These are phyloP conservation scores for Ogataea thermomethanolica DNA, from an alignment of 805 yeast genomes.

Conservation along the genomic window DNA sequence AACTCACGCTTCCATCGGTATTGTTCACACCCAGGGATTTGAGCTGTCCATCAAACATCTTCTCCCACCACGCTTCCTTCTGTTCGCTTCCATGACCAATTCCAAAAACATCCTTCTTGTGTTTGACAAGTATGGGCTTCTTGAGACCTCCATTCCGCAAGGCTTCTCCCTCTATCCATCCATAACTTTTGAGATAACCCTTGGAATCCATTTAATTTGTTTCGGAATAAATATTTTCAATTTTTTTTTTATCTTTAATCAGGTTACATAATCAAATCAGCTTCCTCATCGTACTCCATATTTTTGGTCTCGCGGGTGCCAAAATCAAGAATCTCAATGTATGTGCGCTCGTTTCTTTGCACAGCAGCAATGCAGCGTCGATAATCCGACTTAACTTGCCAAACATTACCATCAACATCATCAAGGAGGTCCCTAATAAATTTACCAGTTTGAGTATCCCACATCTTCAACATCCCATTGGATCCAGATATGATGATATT, in stretches of 20 bases:
- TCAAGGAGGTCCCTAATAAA: conserved; percentile 68
- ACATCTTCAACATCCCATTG: conserved; percentile 79
- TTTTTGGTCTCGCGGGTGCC: conserved; percentile 34
- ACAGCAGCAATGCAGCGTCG: conserved; percentile 89
- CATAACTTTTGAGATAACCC: conserved; percentile 68
- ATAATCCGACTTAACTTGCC: conserved; percentile 91
- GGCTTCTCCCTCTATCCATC: conserved; percentile 93
- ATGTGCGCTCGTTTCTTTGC: conserved; percentile 63
- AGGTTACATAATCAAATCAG: conserved; percentile 9
- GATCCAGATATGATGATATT: conserved; percentile 85
- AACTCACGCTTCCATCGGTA: conserved; percentile 8
- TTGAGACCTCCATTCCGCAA: conserved; percentile 72
- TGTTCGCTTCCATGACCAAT: conserved; percentile 76
- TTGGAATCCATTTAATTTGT: conserved; percentile 65
- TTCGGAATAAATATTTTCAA: conserved; percentile 3
- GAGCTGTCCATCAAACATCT: conserved; percentile 88
- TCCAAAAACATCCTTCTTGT: conserved; percentile 87
- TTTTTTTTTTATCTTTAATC: conserved; percentile 1
- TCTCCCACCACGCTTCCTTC: conserved; percentile 95
- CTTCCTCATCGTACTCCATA: conserved; percentile 13
- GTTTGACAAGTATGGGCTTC: conserved; percentile 85
- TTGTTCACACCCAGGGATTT: conserved; percentile 54
- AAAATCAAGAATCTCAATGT: conserved; percentile 82
- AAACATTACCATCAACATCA: conserved; percentile 78
- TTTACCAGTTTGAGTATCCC: conserved; percentile 79